These are phyloP conservation scores for Inosperma sp. DNA, from an alignment of 768 basidiomycete genomes.

Conservation along the genomic window DNA sequence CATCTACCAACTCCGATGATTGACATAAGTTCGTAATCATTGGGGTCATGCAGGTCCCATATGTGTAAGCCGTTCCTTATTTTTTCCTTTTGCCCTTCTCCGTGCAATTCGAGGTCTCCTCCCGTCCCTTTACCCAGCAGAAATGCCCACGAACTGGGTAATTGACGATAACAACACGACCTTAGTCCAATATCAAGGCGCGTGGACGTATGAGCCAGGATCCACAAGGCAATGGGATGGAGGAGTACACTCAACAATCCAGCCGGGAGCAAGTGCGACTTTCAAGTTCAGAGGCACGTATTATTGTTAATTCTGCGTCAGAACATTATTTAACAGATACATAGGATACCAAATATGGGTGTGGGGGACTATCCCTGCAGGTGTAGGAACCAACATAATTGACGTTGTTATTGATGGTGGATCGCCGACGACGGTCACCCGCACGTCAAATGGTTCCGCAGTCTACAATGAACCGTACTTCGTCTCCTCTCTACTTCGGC, in stretches of 20 bases:
- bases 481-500: constrained; percentile 9
- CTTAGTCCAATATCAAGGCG: constrained; percentile 15
- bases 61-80: too few relatives aligned
- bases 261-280: constrained; percentile 19
- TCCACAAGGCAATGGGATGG: constrained; percentile 22
- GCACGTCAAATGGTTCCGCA: constrained; percentile 18
- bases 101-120: too few relatives aligned
- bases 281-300: constrained; percentile 23
- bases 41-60: too few relatives aligned
- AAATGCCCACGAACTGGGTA: too few relatives aligned
- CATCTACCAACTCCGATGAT: too few relatives aligned
- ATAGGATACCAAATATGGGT: constrained; percentile 20
- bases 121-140: too few relatives aligned
- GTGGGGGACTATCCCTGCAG: constrained; percentile 20
- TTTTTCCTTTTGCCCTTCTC: too few relatives aligned
- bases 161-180: constrained; percentile 18
- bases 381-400: constrained; percentile 13
- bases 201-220: constrained; percentile 13
- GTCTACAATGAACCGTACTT: constrained; percentile 17
- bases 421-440: constrained; percentile 8
- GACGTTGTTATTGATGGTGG: constrained; percentile 17
- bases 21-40: too few relatives aligned
- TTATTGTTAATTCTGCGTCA: neutral
- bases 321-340: neutral
- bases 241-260: constrained; percentile 14